Evolutionary conservation across 176 grass and related monocot species (phyloP).

Genomic region (Neostapfia colusana): DNA sequence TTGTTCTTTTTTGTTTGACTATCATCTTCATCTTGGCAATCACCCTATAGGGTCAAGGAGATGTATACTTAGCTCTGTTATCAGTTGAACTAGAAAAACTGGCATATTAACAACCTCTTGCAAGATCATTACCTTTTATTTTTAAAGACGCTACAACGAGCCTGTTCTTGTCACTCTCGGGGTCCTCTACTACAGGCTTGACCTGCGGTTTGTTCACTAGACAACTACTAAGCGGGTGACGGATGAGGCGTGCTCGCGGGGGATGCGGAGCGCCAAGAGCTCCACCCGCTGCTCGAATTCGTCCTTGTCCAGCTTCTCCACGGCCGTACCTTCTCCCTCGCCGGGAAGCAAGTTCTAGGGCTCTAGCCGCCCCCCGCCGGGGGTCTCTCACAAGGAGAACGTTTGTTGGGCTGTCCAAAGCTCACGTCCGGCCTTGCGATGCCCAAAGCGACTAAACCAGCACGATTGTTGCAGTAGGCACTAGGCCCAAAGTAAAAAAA

Average conservation of each 20-base stretch:
- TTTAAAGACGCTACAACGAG: no score
- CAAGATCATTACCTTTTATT: no score
- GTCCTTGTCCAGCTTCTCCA: conserved; percentile 62
- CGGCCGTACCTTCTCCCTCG: neutral
- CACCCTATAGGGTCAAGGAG: conserved; percentile 30
- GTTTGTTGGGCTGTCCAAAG: neutral
- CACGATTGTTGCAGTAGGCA: neutral
- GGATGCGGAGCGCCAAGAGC: conserved; percentile 77
- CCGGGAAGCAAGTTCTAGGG: conserved; percentile 26
- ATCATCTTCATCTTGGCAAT: conserved; percentile 39
- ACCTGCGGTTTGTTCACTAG: conserved; percentile 73
- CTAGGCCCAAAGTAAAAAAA: neutral
- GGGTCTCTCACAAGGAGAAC: neutral
- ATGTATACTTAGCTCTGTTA: conserved; percentile 2
- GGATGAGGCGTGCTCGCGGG: conserved; percentile 56
- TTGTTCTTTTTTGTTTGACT: conserved; percentile 61
- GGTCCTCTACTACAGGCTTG: conserved; percentile 84
- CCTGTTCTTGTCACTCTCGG: conserved; percentile 66
- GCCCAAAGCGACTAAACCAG: neutral
- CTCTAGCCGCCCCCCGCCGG: conserved; percentile 10
- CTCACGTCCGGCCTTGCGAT: neutral
- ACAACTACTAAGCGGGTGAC: conserved; percentile 56
- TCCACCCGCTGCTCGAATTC: conserved; percentile 76
- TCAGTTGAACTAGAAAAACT: neutral
- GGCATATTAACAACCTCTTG: neutral